Conservation (phyloP, 345 rosid species). For the Fremontodendron californicum region DNA sequence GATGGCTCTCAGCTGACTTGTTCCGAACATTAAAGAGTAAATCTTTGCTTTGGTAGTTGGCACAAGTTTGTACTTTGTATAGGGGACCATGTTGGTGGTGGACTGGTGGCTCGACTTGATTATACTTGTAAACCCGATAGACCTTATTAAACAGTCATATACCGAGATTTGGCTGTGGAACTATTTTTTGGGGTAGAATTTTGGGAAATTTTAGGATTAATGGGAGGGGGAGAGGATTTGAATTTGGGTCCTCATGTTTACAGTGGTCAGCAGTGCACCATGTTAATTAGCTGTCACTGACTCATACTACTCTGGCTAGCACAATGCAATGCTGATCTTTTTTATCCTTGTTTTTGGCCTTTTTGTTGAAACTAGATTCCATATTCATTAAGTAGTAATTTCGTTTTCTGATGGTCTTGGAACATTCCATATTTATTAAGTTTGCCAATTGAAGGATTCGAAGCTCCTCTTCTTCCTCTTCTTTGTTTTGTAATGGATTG, state of each 20-base stretch:
- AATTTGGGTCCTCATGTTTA: background rate
- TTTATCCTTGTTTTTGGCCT: background rate
- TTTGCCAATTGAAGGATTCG: background rate
- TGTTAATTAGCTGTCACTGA: conserved; percentile 1
- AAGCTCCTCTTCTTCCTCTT: background rate
- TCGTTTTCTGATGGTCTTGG: background rate
- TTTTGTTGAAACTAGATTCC: background rate
- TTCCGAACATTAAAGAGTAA: background rate
- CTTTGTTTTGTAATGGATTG: background rate
- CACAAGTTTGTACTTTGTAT: background rate
- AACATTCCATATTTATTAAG: background rate
- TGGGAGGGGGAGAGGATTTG: background rate
- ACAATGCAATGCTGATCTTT: background rate
- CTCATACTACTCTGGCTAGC: background rate
- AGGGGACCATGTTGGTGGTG: background rate
- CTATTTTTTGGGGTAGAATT: background rate
- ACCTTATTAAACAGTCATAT: background rate
- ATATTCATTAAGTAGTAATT: background rate
- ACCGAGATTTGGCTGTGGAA: background rate
- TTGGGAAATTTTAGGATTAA: background rate
- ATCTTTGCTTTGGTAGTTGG: background rate
- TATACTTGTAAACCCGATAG: background rate
- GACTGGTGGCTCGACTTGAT: background rate
- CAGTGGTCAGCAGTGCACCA: background rate
- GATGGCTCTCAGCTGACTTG: background rate